Evolutionary conservation across 192 early-diverging fungal genomes (phyloP).

Genomic region (Coemansia sp.): DNA sequence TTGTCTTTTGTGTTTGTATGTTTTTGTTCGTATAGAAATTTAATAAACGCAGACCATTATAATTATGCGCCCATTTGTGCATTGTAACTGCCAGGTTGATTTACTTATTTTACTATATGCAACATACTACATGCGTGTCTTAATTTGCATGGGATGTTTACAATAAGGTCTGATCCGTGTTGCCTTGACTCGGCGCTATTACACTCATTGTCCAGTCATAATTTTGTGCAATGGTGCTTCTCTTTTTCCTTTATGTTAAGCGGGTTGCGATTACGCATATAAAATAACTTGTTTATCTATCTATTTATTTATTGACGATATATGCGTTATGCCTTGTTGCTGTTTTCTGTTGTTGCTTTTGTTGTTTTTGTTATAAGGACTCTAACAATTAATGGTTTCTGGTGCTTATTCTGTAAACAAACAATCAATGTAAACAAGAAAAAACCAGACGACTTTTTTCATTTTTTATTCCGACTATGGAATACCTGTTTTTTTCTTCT

Average conservation of each 20-base stretch:
- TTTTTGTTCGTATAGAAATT: neutral
- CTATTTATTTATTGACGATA: neutral
- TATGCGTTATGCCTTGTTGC: neutral
- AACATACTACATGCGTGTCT: neutral
- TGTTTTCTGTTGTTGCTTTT: no score
- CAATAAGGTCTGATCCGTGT: neutral
- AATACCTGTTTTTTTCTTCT: neutral
- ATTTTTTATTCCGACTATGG: neutral
- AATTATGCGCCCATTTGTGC: neutral
- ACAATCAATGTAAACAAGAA: neutral
- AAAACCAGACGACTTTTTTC: neutral
- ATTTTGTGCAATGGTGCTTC: neutral
- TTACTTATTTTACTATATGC: constrained; percentile 4
- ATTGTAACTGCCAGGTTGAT: neutral
- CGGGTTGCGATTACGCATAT: neutral
- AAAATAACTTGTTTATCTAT: neutral
- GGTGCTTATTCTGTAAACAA: neutral
- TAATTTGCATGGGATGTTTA: neutral
- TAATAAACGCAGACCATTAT: constrained; percentile 6
- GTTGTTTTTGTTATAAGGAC: neutral
- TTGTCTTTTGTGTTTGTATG: neutral
- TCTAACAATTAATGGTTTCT: neutral
- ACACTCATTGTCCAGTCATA: neutral
- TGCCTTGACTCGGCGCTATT: neutral
- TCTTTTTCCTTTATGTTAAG: neutral